A percentile compares a stretch with the other conserved stretches of the same genome.
These are phyloP conservation scores for Metschnikowia picachoensis DNA, from an alignment of 805 yeast genomes.

Conservation along the genomic window DNA sequence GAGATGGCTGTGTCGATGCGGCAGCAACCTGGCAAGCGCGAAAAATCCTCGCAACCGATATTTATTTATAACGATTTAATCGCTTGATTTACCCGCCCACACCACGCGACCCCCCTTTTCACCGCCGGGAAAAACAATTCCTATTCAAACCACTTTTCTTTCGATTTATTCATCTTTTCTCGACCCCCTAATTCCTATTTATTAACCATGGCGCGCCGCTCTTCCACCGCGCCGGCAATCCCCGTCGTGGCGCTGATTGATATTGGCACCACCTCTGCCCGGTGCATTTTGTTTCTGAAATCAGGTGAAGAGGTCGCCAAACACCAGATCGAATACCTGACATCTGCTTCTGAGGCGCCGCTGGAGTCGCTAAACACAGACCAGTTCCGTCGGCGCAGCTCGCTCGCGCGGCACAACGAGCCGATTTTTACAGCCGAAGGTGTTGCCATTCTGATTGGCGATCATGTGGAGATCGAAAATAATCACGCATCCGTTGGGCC, in stretches of 20 bases:
- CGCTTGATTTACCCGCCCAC: too few species aligned
- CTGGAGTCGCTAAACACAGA: constrained; percentile 39
- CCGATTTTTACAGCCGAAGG: constrained; percentile 75
- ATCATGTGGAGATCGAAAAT: constrained; percentile 61
- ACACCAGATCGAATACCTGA: constrained; percentile 85
- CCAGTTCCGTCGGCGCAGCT: constrained; percentile 43
- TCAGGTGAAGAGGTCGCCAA: constrained; percentile 77
- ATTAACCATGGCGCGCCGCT: constrained; percentile 38
- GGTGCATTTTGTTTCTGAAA: constrained; percentile 76
- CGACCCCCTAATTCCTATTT: background rate
- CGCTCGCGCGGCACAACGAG: constrained; percentile 43
- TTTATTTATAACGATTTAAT: too few species aligned
- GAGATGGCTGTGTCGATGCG: too few species aligned
- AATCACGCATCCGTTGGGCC: constrained; percentile 52
- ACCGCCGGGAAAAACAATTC: too few species aligned
- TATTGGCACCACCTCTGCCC: constrained; percentile 88
- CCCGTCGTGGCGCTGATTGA: constrained; percentile 69
- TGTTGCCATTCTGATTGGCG: constrained; percentile 58
- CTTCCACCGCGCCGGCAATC: constrained; percentile 36
- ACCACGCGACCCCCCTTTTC: too few species aligned
- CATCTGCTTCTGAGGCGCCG: constrained; percentile 59
- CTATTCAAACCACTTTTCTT: background rate
- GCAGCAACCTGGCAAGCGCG: too few species aligned
- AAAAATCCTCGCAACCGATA: too few species aligned
- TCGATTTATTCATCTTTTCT: background rate